These are phyloP conservation scores for Penicillium sp. DNA, from an alignment of 2,329 filamentous ascomycete species.

Conservation along the genomic window DNA sequence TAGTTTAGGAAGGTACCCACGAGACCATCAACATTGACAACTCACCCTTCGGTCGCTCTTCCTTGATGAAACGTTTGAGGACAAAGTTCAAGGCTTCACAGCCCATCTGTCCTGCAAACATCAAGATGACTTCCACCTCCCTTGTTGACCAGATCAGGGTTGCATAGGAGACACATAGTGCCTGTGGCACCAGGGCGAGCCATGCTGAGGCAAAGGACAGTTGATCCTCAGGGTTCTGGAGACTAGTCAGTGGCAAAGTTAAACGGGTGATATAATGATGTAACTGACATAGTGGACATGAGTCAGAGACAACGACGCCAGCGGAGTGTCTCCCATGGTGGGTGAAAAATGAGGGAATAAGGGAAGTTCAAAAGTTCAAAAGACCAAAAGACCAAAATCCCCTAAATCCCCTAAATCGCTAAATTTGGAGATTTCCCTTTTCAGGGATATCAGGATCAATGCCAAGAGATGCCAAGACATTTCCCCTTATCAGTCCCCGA, in stretches of 20 bases:
- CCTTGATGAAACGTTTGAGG: constrained; percentile 86
- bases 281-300: constrained; percentile 89
- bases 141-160: constrained; percentile 88
- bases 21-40: constrained; percentile 6
- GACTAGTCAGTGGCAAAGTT: not conserved
- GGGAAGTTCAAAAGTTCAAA: not conserved
- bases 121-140: constrained; percentile 82
- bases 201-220: constrained; percentile 87
- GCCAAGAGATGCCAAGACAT: not conserved
- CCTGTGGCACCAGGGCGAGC: constrained; percentile 91
- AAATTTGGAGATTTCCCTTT: not conserved
- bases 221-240: constrained; percentile 77
- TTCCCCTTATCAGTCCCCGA: not conserved
- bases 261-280: not conserved
- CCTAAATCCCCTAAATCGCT: too few relatives aligned
- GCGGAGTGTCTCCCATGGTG: constrained; percentile 46
- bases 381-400: too few relatives aligned
- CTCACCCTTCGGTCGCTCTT: constrained; percentile 79
- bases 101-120: constrained; percentile 86
- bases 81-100: constrained; percentile 90
- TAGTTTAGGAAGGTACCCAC: not conserved
- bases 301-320: constrained; percentile 89
- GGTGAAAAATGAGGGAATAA: not conserved
- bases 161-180: constrained; percentile 82
- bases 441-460: not conserved